These are phyloP conservation scores for Royoungia palumana DNA, from an alignment of 768 basidiomycete genomes.

Conservation along the genomic window DNA sequence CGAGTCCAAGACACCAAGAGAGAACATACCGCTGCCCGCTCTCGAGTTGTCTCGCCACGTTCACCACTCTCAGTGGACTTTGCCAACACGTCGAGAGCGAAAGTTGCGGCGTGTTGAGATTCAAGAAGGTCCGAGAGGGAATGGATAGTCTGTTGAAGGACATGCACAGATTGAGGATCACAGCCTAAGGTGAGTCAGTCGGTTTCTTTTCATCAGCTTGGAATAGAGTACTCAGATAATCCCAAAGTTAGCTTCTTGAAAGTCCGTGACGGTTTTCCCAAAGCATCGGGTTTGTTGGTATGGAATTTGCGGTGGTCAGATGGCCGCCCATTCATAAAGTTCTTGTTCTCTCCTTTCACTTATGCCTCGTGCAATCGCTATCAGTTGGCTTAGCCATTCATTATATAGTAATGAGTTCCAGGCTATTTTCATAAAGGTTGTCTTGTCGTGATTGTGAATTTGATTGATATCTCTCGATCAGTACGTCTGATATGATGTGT, in stretches of 20 bases:
- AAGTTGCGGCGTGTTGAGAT: constrained; percentile 51
- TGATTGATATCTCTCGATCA: constrained; percentile 15
- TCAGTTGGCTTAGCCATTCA: constrained; percentile 4
- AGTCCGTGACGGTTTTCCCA: constrained; percentile 24
- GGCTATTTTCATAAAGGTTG: constrained; percentile 2
- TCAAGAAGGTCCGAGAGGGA: constrained; percentile 38
- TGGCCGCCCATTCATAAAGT: constrained; percentile 22
- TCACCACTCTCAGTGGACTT: constrained; percentile 53
- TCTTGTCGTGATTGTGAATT: constrained; percentile 15
- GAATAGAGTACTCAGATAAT: constrained; percentile 6
- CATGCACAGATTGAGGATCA: constrained; percentile 13
- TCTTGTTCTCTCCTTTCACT: constrained; percentile 5
- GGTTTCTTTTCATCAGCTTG: background rate
- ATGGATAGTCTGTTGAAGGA: constrained; percentile 35
- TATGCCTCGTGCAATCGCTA: constrained; percentile 13
- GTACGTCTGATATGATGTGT: background rate
- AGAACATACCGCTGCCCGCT: constrained; percentile 55
- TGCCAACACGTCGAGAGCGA: constrained; percentile 65
- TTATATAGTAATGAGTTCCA: too few species aligned
- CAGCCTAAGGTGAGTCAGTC: constrained; percentile 12
- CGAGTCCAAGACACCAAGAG: constrained; percentile 56
- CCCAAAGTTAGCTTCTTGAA: constrained; percentile 21
- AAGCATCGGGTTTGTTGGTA: constrained; percentile 9
- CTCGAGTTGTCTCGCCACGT: constrained; percentile 39
- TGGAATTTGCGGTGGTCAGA: constrained; percentile 16